Evolutionary conservation across 2,329 filamentous ascomycete species (phyloP), one percentile per base, ranked within the genome.

Genomic region (Penicillium decumbens): DNA sequence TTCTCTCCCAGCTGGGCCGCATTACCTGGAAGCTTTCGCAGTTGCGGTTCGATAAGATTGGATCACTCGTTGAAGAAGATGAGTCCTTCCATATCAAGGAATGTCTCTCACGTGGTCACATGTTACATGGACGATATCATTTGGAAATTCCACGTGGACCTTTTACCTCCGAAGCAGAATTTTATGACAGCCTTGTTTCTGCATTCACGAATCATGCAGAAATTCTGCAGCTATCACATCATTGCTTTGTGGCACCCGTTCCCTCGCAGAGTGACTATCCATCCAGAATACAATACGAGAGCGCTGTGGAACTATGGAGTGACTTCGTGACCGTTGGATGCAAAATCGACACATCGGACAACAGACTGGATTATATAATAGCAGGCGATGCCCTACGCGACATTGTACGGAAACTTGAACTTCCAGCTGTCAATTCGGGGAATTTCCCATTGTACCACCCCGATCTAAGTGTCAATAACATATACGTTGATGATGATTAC

Each of bases 391-490:
- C 47, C 35, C 59, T 61, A 12, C 49, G 39, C n/a, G 53, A 59
- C 5, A 35, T 35, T 3, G 15, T 35, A 3, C 35, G n/a, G 8
- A 44, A 20, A 27, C 37, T 51, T 30, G 20, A 45, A 30, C 43
- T 51, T 5, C 25, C 41, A 32, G 9, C 30, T 15, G 6, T 43
- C 13, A 38, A 45, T 23, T 15, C 27, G 4, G 41, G 24, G 29
- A 46, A 43, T 2, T 58, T 62, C 41, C 50, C 58, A 3, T 45
- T 65, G 4, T 58, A 50, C 15, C 61, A 67, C 32, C 50, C 68
- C 20, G 72, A 75, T 51, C 50, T 74, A 18, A 70, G 73, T 39
- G 57, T 62, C 41, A 69, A 69, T 48, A 75, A 76, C 46, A 65
- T 69, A 33, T 68, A 61, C 35, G 59, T 70, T 24, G 64, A 70